Base-by-base conservation (phyloP, 805 yeast genomes). In the Saccharomyces mikatae region DNA sequence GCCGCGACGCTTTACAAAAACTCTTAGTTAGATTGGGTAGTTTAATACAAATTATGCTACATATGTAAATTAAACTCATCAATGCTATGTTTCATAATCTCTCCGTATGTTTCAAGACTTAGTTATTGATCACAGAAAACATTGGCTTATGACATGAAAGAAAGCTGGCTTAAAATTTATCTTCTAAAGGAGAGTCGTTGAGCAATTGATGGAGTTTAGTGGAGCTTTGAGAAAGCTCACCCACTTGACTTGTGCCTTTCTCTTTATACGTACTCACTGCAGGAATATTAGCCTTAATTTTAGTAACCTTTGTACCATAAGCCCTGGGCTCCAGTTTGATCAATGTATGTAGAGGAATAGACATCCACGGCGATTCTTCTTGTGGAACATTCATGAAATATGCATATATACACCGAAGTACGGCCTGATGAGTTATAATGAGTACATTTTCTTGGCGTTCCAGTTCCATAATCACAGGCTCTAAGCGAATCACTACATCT, bases 361-460 rank as follows among this genome's bases (percentile, higher is more conserved):
- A 89, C 96, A 94, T 90, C 99, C 99, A 94, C 4, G 99, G 99
- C 55, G 91, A 82, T 69, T 89, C 92, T 63, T 92, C 97, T 70
- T 92, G 98, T 4, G 97, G 97, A 21, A 94, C 96, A 68, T 94
- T 92, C 98, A 94, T 94, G 68, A 91, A 94, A 71, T 94, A 94
- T 6, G 99, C 98, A 71, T 94, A 94, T 52, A 94, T 84, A 68
- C 99, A 94, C 64, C 99, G 80, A 60, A 94, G 76, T 10, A 94
- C 98, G 0, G 98, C 98, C 72, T 94, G 99, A 70, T 94, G 99
- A 3, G 99, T 94, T 47, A 94, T 94, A 56, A 94, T 92, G 67
- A 94, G 77, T 51, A 94, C 90, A 69, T 94, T 91, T 64, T 94
- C 98, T 72, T 92, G 98, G 56, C 97, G 84, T 73, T 94, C 99